Conservation (phyloP, 108 stramenopile species). For the Fistulifera solaris region DNA sequence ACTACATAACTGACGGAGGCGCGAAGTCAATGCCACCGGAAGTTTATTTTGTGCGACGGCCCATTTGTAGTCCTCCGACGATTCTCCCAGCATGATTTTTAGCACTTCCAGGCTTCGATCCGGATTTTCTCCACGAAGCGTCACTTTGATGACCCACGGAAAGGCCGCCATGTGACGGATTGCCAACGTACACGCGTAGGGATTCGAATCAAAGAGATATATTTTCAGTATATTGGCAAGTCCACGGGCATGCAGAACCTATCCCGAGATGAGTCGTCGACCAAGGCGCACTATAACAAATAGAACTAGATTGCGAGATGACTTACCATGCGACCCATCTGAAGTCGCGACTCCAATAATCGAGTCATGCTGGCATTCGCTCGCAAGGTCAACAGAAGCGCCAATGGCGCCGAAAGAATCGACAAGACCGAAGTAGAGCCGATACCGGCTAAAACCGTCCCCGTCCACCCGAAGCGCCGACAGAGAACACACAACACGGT, state of each 20-base stretch:
- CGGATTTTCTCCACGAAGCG: constrained; percentile 13
- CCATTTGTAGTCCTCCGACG: constrained; percentile 6
- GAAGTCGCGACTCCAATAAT: constrained; percentile 17
- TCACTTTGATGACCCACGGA: constrained; percentile 27
- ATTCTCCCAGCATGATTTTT: constrained; percentile 7
- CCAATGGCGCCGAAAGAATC: constrained; percentile 22
- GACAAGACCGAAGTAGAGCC: constrained; percentile 11
- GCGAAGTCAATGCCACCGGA: constrained; percentile 11
- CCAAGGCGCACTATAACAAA: too few species aligned
- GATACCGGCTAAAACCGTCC: constrained; percentile 1
- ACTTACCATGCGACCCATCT: constrained; percentile 16
- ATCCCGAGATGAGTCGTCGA: too few species aligned
- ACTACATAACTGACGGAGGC: constrained; percentile 18
- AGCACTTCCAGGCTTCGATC: constrained; percentile 2
- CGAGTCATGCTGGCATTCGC: constrained; percentile 21
- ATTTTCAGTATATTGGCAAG: constrained; percentile 13
- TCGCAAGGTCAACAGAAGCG: constrained; percentile 24
- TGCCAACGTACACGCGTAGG: constrained; percentile 11
- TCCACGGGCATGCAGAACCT: constrained; percentile 8
- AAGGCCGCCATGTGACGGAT: constrained; percentile 21
- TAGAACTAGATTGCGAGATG: too few species aligned
- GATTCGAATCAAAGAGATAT: constrained; percentile 12
- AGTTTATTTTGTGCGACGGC: not conserved
- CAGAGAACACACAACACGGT: constrained; percentile 8
- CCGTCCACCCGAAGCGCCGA: not conserved